Conservation (phyloP, 2,329 filamentous ascomycete species). For the Verticillium dahliae region DNA sequence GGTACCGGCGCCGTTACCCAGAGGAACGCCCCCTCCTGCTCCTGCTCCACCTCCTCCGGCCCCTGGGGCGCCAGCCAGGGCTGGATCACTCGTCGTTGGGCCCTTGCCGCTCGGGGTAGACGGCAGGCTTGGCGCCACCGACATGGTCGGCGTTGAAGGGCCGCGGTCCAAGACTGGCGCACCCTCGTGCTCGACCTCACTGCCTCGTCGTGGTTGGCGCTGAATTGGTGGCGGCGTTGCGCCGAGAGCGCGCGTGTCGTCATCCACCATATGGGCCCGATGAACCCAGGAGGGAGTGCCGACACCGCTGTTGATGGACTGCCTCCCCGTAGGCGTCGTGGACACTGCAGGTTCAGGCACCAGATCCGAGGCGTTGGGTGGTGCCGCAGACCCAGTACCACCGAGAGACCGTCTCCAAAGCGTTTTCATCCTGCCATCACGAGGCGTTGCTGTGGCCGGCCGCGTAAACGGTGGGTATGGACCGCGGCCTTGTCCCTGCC, state of each 20-base stretch:
- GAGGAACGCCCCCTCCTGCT: constrained; percentile 2
- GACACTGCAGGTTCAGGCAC: constrained; percentile 3
- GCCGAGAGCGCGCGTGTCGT: constrained; percentile 27
- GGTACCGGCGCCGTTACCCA: constrained; percentile 4
- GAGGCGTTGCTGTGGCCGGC: constrained; percentile 26
- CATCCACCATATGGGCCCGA: constrained; percentile 30
- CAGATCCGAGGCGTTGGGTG: constrained; percentile 6
- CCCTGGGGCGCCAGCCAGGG: background rate
- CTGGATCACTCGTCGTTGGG: background rate
- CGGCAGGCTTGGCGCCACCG: background rate
- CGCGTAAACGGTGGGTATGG: constrained; percentile 40
- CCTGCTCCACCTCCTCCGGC: no score
- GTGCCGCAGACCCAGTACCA: constrained; percentile 19
- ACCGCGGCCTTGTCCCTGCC: constrained; percentile 24
- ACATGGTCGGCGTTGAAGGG: constrained; percentile 1
- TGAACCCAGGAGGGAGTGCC: constrained; percentile 34
- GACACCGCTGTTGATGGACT: constrained; percentile 13
- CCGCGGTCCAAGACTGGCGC: constrained; percentile 2
- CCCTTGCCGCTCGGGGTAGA: constrained; percentile 2
- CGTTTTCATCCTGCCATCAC: constrained; percentile 37
- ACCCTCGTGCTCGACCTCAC: constrained; percentile 10
- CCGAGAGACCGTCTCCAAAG: constrained; percentile 46
- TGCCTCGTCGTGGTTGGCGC: constrained; percentile 27
- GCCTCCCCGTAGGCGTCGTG: constrained; percentile 10
- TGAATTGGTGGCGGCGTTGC: constrained; percentile 52